Evolutionary conservation across 345 rosid species (phyloP).

Genomic region (Syzygium aqueum): DNA sequence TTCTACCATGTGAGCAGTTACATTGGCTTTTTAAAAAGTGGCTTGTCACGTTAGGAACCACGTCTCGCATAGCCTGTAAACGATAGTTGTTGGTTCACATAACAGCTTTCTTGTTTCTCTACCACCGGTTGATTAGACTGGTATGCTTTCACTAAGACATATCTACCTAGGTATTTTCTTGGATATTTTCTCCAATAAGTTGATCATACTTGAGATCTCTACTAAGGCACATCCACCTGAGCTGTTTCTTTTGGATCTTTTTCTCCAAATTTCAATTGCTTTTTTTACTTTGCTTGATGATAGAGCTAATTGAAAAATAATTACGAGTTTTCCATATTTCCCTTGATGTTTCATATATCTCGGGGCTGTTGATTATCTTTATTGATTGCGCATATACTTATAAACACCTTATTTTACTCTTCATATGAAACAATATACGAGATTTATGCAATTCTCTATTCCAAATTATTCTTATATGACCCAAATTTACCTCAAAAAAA

Average conservation of each 20-base stretch:
- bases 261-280: not conserved
- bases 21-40: not conserved
- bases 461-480: not conserved
- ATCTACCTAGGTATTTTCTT: not conserved
- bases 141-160: not conserved
- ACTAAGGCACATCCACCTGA: not conserved
- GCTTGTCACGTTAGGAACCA: not conserved
- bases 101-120: not conserved
- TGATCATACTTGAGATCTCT: not conserved
- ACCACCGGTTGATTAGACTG: accelerated
- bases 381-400: too few relatives aligned
- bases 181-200: not conserved
- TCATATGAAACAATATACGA: not conserved
- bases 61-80: not conserved
- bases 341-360: too few relatives aligned
- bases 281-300: not conserved
- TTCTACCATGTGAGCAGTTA: not conserved
- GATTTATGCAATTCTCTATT: not conserved
- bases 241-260: not conserved
- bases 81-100: not conserved
- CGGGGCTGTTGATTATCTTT: too few relatives aligned
- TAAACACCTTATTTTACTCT: too few relatives aligned
- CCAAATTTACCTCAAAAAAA: not conserved
- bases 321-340: not conserved
- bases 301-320: not conserved